Base-by-base conservation (phyloP, 2,329 filamentous ascomycete genomes). In the Rhinocladiella similis region DNA sequence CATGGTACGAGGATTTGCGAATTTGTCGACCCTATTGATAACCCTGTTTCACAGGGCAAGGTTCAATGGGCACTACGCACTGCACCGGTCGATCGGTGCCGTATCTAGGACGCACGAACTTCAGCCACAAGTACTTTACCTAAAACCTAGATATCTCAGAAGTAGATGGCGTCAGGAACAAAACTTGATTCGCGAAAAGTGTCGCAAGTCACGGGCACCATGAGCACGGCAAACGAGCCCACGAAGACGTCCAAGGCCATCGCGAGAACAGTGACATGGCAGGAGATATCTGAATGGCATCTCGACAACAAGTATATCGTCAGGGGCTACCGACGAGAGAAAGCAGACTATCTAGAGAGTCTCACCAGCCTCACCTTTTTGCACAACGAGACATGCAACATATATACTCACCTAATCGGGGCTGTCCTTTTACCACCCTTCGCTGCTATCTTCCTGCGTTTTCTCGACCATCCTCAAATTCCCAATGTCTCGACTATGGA, bases 301-400 rank as follows among this genome's bases (percentile, higher is more conserved):
- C 16, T 45, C 20, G 48, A 62, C 51, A 63, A 62, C 47, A 53
- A 52, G 27, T 62, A 61, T 48, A 62, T 63, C 45, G 52, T 63
- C 35, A 48, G 53, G 18, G 59, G 61, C 49, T 63, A 63, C 54
- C 61, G 59, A 29, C 61, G 39, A 48, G 59, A 41, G 45, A 53
- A 59, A 50, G 58, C 59, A 59, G 59, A 54, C 39, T 57, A 62
- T 52, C 29, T 56, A 27, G 53, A 54, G 47, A 60, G 63, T 43
- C 45, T 62, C 45, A 51, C 57, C 43, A 56, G 57, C 60, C 47
- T 64, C 49, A 57, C 50, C 22, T 62, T 62, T 47, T 41, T 64
- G 52, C 60, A 63, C 45, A 62, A 65, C 35, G 61, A 65, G 55
- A 39, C 38, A 41, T 41, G 38, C 38, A 41, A 41, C 10, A 41